Evolutionary conservation across 2,329 filamentous ascomycete species (phyloP).

Genomic region (Ophiostoma quercus): DNA sequence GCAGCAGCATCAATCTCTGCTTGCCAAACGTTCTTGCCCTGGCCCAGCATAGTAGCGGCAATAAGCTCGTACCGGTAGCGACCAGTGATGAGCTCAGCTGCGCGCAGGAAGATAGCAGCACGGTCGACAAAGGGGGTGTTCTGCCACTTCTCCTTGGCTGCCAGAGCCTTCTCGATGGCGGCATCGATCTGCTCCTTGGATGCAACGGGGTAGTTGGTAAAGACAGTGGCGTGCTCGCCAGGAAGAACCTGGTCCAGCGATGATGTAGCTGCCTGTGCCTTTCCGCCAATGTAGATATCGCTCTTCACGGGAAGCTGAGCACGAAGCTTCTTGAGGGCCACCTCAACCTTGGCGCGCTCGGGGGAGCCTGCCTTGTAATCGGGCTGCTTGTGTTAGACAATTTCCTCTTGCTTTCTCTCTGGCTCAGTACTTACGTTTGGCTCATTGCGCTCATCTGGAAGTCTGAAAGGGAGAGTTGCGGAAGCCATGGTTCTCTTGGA

Average conservation of each 20-base stretch:
- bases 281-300: conserved; percentile 74
- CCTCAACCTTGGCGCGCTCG: conserved; percentile 79
- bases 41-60: conserved; percentile 91
- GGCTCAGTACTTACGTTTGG: conserved; percentile 69
- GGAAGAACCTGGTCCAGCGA: conserved; percentile 74
- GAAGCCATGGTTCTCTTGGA: conserved; percentile 12
- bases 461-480: neutral
- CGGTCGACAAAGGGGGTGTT: conserved; percentile 84
- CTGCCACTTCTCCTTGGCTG: conserved; percentile 81
- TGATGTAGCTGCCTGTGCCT: conserved; percentile 64
- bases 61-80: conserved; percentile 97
- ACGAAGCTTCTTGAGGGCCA: conserved; percentile 71
- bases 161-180: conserved; percentile 78
- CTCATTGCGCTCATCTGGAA: conserved; percentile 83
- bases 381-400: neutral
- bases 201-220: conserved; percentile 83
- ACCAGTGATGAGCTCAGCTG: conserved; percentile 78
- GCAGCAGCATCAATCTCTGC: conserved; percentile 98
- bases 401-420: neutral
- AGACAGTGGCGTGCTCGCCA: conserved; percentile 65
- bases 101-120: conserved; percentile 90
- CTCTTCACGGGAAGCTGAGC: conserved; percentile 68
- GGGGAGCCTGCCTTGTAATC: neutral
- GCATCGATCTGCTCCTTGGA: conserved; percentile 66
- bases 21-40: conserved; percentile 98